These are phyloP conservation scores for Colletotrichum sp. DNA, from an alignment of 2,329 filamentous ascomycete genomes.

Conservation along the genomic window DNA sequence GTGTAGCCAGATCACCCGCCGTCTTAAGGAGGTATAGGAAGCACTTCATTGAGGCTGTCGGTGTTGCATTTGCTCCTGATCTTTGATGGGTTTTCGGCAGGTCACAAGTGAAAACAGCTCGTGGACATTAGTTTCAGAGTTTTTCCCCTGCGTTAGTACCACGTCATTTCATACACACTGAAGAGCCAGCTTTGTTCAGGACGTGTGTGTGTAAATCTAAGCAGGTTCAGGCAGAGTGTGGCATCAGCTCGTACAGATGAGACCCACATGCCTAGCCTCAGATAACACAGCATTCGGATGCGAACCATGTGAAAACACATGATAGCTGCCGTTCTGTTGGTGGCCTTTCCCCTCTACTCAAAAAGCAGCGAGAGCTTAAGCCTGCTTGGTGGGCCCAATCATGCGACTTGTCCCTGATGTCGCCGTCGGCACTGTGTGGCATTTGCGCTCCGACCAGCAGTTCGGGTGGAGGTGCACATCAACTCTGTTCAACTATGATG, in stretches of 20 bases:
- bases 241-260: background rate
- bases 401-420: background rate
- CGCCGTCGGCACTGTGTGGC: background rate
- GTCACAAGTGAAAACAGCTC: background rate
- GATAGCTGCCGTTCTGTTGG: background rate
- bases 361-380: background rate
- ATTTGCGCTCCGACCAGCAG: background rate
- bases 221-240: background rate
- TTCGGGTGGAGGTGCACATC: background rate
- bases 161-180: background rate
- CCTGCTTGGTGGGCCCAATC: background rate
- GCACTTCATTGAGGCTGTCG: background rate
- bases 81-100: accelerated
- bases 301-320: background rate
- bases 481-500: background rate
- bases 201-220: background rate
- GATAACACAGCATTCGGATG: background rate
- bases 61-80: background rate
- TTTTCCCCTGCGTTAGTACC: background rate
- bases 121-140: background rate
- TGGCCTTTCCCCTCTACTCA: background rate
- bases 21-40: background rate
- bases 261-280: background rate
- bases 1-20: background rate
- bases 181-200: background rate